Conservation (phyloP, 2,329 filamentous ascomycete genomes). For the Nothophoma quercina region DNA sequence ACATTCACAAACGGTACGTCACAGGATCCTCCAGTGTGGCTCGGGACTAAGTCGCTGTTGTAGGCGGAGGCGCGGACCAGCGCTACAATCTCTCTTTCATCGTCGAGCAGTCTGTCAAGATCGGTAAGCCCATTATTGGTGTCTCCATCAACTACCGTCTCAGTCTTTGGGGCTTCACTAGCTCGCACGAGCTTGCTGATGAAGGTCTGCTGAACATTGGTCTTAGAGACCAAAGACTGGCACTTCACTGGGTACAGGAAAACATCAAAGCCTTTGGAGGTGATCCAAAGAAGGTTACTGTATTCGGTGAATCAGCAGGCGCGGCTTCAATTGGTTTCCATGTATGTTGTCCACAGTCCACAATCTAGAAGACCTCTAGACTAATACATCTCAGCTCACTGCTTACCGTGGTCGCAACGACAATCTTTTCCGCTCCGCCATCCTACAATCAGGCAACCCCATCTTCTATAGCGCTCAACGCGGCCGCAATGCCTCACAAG, state of each 20-base stretch:
- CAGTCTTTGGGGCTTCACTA: constrained; percentile 32
- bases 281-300: constrained; percentile 57
- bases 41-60: constrained; percentile 16
- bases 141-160: constrained; percentile 39
- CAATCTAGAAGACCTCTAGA: constrained; percentile 45
- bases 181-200: constrained; percentile 22
- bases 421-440: constrained; percentile 54
- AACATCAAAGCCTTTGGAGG: constrained; percentile 59
- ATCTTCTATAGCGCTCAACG: constrained; percentile 30
- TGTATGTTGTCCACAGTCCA: constrained; percentile 29
- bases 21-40: no score
- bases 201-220: constrained; percentile 54
- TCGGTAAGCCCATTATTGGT: constrained; percentile 31
- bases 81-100: constrained; percentile 59
- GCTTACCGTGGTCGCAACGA: constrained; percentile 57
- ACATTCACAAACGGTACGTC: constrained; percentile 45
- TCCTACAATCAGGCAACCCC: constrained; percentile 52
- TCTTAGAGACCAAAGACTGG: constrained; percentile 62
- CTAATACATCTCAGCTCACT: constrained; percentile 50
- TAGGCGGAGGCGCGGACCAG: constrained; percentile 51
- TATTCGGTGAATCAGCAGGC: constrained; percentile 47
- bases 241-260: constrained; percentile 61
- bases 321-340: constrained; percentile 40
- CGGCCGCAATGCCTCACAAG: constrained; percentile 15
- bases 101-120: constrained; percentile 34